phyloP scores from a whole-genome alignment of 2,329 filamentous ascomycete species.

The Scytalidium lignicola region DNA sequence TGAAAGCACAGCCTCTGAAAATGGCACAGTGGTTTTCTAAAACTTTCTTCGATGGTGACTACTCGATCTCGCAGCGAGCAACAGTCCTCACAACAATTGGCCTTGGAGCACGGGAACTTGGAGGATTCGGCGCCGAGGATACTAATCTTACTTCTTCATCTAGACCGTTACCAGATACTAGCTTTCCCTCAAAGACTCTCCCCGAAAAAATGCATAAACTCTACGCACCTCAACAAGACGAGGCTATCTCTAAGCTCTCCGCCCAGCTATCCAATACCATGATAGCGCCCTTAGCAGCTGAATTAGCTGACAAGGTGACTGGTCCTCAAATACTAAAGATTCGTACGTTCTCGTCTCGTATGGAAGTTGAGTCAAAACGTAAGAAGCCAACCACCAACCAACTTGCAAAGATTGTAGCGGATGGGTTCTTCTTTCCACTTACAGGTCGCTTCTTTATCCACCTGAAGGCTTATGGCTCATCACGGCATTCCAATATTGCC shows the following conservation, averaged over 20 bases:
- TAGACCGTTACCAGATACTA: constrained; percentile 23
- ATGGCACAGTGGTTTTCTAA: constrained; percentile 83
- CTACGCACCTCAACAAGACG: constrained; percentile 45
- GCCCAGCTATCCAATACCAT: constrained; percentile 64
- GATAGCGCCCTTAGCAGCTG: constrained; percentile 74
- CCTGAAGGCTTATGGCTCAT: constrained; percentile 45
- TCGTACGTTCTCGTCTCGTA: constrained; percentile 77
- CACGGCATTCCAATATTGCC: constrained; percentile 50
- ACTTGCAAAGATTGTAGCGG: constrained; percentile 68
- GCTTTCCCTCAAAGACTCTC: constrained; percentile 78
- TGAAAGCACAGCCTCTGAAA: constrained; percentile 67
- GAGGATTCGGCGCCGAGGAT: constrained; percentile 57
- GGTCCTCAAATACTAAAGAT: constrained; percentile 85
- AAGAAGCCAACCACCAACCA: constrained; percentile 65
- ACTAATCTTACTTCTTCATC: constrained; percentile 24
- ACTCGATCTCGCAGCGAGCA: constrained; percentile 79
- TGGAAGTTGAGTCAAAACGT: constrained; percentile 56
- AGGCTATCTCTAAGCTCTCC: constrained; percentile 60
- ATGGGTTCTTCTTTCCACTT: constrained; percentile 81
- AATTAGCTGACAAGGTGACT: constrained; percentile 72
- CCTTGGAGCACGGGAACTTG: constrained; percentile 76
- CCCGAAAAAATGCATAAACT: constrained; percentile 68
- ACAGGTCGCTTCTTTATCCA: constrained; percentile 72
- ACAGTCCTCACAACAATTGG: constrained; percentile 78
- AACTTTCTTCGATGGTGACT: constrained; percentile 87